These are phyloP conservation scores for Sapria himalayana DNA, from an alignment of 345 rosid species.

Conservation along the genomic window DNA sequence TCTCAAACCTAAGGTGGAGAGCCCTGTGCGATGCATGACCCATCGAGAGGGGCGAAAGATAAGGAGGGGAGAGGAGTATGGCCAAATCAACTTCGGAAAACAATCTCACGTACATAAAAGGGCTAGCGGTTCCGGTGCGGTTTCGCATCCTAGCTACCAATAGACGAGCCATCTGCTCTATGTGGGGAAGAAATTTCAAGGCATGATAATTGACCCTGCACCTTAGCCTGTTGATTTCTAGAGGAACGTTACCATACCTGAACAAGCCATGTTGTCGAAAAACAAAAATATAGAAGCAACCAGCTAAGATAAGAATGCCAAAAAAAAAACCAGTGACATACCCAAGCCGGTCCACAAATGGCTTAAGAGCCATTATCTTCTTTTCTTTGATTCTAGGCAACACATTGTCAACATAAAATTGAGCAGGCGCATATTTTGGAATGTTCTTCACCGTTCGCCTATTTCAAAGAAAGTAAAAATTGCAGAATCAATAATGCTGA, in stretches of 20 bases:
- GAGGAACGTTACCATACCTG: conserved; percentile 96
- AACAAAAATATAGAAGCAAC: conserved; percentile 3
- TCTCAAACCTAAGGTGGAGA: conserved; percentile 97
- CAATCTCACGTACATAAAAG: conserved; percentile 50
- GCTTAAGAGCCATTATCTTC: conserved; percentile 96
- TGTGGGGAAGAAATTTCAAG: conserved; percentile 78
- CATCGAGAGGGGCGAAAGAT: conserved; percentile 5
- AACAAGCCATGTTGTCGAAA: conserved; percentile 8
- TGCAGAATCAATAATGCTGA: too few species aligned
- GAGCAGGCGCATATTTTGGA: conserved; percentile 96
- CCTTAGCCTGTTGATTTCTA: conserved; percentile 89
- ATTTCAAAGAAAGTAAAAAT: conserved; percentile 2
- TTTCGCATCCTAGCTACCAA: conserved; percentile 87
- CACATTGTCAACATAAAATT: conserved; percentile 94
- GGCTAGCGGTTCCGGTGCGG: conserved; percentile 74
- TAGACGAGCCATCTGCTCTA: conserved; percentile 78
- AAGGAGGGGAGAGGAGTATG: conserved; percentile 3
- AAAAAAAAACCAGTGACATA: conserved; percentile 15
- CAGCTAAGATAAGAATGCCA: conserved; percentile 1
- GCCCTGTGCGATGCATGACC: conserved; percentile 42
- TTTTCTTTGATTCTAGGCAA: conserved; percentile 95
- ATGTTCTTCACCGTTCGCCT: conserved; percentile 98
- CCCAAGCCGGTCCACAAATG: conserved; percentile 99
- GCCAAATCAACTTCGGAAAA: conserved; percentile 8
- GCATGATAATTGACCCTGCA: conserved; percentile 99